Evolutionary conservation across 75 land plant genomes (phyloP).

Genomic region (Chamaecyparis obtusa): DNA sequence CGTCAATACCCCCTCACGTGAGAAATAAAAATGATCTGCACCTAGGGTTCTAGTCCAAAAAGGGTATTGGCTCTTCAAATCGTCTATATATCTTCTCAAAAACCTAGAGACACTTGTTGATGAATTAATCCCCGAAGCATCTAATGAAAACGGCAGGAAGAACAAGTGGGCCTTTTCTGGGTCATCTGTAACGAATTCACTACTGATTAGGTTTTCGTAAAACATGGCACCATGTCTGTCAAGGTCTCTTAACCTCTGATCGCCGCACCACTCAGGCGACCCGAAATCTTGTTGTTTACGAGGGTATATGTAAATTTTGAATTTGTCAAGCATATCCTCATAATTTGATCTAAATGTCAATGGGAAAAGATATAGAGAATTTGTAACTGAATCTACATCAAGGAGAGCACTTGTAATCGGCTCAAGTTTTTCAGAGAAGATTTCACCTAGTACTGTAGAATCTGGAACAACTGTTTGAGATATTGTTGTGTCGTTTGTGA

Average conservation of each 20-base stretch:
- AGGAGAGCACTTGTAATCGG: neutral
- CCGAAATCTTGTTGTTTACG: conserved; percentile 7
- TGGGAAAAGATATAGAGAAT: conserved; percentile 41
- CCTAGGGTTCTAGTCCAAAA: conserved; percentile 81
- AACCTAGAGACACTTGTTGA: conserved; percentile 12
- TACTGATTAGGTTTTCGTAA: conserved; percentile 37
- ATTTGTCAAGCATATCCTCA: conserved; percentile 30
- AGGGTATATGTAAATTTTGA: conserved; percentile 45
- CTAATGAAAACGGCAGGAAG: conserved; percentile 47
- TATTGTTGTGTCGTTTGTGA: neutral
- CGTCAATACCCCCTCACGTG: conserved; percentile 30
- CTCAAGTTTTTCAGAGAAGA: neutral
- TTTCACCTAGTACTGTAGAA: neutral
- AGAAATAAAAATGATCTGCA: conserved; percentile 65
- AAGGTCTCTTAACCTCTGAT: conserved; percentile 1
- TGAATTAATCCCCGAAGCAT: conserved; percentile 19
- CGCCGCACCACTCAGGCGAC: neutral
- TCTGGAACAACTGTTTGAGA: neutral
- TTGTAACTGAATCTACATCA: neutral
- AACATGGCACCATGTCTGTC: conserved; percentile 28
- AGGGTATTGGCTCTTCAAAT: conserved; percentile 33
- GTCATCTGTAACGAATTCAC: conserved; percentile 48
- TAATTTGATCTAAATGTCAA: conserved; percentile 27
- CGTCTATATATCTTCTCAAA: conserved; percentile 30
- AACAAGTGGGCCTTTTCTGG: conserved; percentile 64